Evolutionary conservation across 768 basidiomycete species (phyloP), one percentile per base, ranked within the genome.

Genomic region (Leccinum disarticulatum): DNA sequence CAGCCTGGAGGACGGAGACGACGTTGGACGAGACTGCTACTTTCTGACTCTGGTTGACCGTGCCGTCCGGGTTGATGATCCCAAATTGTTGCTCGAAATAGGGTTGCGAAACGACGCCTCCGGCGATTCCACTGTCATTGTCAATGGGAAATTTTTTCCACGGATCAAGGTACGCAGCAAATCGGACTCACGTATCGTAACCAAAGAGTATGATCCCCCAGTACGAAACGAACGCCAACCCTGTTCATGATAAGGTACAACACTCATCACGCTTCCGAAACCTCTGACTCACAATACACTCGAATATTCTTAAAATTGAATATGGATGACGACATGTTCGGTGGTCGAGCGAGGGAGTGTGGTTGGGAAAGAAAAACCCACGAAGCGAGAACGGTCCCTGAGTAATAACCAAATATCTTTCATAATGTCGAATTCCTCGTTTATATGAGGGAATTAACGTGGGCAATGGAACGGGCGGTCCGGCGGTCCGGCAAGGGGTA

Each of bases 131-230:
- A 15, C 85, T 87, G 31, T n/a, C 0, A 1, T 19, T 19, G 28
- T 28, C 9, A 48, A 22, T 11, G 3, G 14, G 28, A 43, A 10
- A 30, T 22, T 15, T 7, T 4, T 11, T 8, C 14, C 15, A 33
- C 3, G n/a, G 15, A 3, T 4, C 11, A 9, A 19, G 33, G 6
- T n/a, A 19, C 43, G 43, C 43, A 43, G 41, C 2, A 6, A 47
- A 41, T 35, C 13, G 33, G 22, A 79, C 83, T 58, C 67, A 87
- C 83, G 86, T 85, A 70, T 90, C 89, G 66, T 91, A 92, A 66
- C 91, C 91, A 68, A 93, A 93, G 17, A 91, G 77, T n/a, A 91
- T 75, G 60, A 90, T 90, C 1, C 90, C 90, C 86, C 86, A 88
- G 72, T 90, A 91, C 0, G 80, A 85, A 60, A 87, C 75, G 68